Evolutionary conservation across 2,329 filamentous ascomycete genomes (phyloP), one percentile per base, ranked within the genome.

Genomic region (Gaeumannomyces sp.): DNA sequence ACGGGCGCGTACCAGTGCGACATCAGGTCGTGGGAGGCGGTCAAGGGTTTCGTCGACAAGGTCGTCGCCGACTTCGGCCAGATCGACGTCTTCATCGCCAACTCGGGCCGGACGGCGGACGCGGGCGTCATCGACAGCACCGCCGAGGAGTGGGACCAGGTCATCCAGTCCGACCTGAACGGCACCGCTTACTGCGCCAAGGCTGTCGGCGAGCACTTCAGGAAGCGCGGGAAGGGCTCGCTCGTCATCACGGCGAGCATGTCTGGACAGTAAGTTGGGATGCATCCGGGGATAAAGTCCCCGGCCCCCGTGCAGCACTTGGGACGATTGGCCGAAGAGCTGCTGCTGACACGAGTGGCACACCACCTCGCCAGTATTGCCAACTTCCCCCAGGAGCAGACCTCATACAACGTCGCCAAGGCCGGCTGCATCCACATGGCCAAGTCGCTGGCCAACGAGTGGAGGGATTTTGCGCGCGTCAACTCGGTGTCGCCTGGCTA

Each of bases 121-220:
- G 91, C 93, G 71, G 81, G 92, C 69, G 92, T 94, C 71, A 85
- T 93, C 59, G 90, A 90, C 70, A 94, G 95, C 73, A 88, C 88
- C 19, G 90, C 90, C 62, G 87, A 93, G 64, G 83, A 87, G 0
- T 93, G 89, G 89, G 87, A 83, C 2, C 81, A 91, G 66, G 88
- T 94, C 56, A 81, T 92, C 69, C 78, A 81, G 60, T 89, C 89
- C 62, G 90, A 95, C 74, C 76, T 94, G 19, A 89, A 92, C 74
- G 89, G 89, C 62, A 89, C 89, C 56, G 92, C 90, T 77, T 94
- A 91, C 82, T 91, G 87, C 72, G 90, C 90, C 53, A 84, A 84
- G 70, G 87, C 85, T 0, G 90, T 89, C 0, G 90, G 87, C 10
- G 78, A 81, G 62, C 85, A 91, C 74, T 94, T 89, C 80, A 79